phyloP scores from a whole-genome alignment of 805 yeast species.

The Wickerhamiella dianesei region DNA sequence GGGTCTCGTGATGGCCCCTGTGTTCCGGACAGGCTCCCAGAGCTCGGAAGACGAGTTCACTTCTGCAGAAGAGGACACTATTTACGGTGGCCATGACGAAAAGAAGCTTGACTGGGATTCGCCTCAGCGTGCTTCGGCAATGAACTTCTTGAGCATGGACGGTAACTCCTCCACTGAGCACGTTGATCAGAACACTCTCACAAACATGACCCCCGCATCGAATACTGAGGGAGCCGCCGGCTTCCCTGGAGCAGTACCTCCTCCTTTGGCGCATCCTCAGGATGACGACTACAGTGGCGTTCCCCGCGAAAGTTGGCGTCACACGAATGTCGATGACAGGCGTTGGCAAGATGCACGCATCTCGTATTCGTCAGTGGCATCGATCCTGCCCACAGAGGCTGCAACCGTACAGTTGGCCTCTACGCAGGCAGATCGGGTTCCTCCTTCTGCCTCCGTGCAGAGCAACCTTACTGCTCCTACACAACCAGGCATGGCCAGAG shows the following conservation, averaged over 20 bases:
- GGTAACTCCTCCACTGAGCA: slow-evolving; percentile 22
- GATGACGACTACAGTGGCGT: slow-evolving; percentile 23
- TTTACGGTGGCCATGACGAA: slow-evolving; percentile 15
- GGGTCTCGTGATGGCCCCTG: slow-evolving; percentile 17
- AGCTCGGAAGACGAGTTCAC: slow-evolving; percentile 8
- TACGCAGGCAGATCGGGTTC: slow-evolving; percentile 9
- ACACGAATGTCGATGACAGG: slow-evolving; percentile 25
- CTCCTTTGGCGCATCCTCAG: slow-evolving; percentile 6
- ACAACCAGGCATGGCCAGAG: slow-evolving; percentile 18
- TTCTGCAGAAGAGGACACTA: slow-evolving; percentile 18
- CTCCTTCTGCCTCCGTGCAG: background rate
- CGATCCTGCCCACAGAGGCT: slow-evolving; percentile 65
- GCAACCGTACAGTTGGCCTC: slow-evolving; percentile 67
- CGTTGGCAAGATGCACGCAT: slow-evolving; percentile 47
- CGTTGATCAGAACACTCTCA: slow-evolving; percentile 15
- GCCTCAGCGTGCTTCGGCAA: slow-evolving; percentile 26
- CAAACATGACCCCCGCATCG: slow-evolving; percentile 6
- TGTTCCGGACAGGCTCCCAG: slow-evolving; percentile 10
- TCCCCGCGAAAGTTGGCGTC: slow-evolving; percentile 49
- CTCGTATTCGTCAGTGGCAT: slow-evolving; percentile 51
- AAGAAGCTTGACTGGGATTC: slow-evolving; percentile 20
- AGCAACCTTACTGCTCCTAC: slow-evolving; percentile 1
- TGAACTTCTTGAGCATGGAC: slow-evolving; percentile 27
- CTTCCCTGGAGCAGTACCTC: background rate
- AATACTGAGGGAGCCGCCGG: slow-evolving; percentile 2